Base-by-base conservation (phyloP, 1,139 yeast genomes). In the Pichia sp. region DNA sequence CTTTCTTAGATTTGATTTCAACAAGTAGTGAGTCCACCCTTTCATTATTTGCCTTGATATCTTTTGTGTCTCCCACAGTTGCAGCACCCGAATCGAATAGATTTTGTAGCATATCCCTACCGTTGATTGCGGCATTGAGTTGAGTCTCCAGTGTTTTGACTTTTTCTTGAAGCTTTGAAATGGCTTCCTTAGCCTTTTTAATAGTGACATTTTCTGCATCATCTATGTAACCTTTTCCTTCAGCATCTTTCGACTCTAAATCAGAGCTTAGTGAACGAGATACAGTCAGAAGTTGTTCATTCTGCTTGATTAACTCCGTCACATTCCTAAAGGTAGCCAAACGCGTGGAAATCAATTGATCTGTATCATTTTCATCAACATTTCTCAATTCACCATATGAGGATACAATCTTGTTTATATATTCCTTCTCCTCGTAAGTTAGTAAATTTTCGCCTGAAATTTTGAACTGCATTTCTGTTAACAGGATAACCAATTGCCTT, bases 401-500 rank as follows among this genome's bases (percentile, higher is more conserved):
- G 4, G 54, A 53, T 12, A 65, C 60, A 25, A 65, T 31, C 3
- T 53, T 55, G 7, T 58, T 50, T n/a, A 68, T 56, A 34, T 56
- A 53, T 8, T 57, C 53, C 41, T 62, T 62, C 41, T 68, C 71
- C 22, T 62, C 65, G 10, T 30, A 41, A 3, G 69, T 65, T 34
- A 68, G 51, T 9, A 67, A 64, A 12, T 56, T 54, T 12, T 75
- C 69, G 28, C 70, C 70, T 25, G 73, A 72, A 12, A 76, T 79
- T 46, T 82, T 74, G 12, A 81, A 73, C 51, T 85, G 79, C 6
- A 84, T 74, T 62, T 88, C 91, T 12, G 85, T 78, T 48, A 91
- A 73, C 47, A 89, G 74, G 52, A 77, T 78, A 59, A 88, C 88
- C 18, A 93, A 78, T 66, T 93, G 98, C 43, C 85, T 79, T 8